Evolutionary conservation across 805 yeast species (phyloP).

Genomic region (Saccharomycopsis sp.): DNA sequence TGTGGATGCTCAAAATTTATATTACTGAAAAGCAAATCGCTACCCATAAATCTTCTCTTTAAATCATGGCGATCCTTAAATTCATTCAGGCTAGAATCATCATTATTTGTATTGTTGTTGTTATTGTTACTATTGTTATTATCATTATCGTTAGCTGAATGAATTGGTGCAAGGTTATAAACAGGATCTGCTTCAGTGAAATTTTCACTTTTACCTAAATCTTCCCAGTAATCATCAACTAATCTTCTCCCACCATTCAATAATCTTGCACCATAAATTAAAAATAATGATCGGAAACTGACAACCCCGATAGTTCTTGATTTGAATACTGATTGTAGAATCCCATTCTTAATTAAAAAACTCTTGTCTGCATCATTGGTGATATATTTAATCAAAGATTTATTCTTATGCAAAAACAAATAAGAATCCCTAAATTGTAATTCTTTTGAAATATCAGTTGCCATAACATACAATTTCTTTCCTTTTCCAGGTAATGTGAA

Average conservation of each 20-base stretch:
- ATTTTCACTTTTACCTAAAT: constrained; percentile 34
- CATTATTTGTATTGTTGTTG: neutral
- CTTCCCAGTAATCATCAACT: constrained; percentile 52
- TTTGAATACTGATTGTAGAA: constrained; percentile 17
- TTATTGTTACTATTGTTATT: neutral
- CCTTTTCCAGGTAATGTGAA: constrained; percentile 22
- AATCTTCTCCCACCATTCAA: constrained; percentile 42
- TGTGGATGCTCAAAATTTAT: neutral
- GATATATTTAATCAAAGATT: constrained; percentile 16
- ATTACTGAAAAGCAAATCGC: too few species aligned
- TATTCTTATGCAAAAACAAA: constrained; percentile 19
- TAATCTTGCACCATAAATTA: constrained; percentile 45
- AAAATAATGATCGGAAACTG: constrained; percentile 39
- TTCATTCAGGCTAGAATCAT: neutral
- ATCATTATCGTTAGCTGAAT: constrained; percentile 1
- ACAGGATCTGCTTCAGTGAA: constrained; percentile 41
- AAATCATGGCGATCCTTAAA: neutral
- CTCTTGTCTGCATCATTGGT: constrained; percentile 19
- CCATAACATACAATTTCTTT: constrained; percentile 18
- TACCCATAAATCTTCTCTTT: neutral
- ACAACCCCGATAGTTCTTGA: constrained; percentile 25
- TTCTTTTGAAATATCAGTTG: constrained; percentile 21
- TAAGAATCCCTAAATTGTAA: constrained; percentile 20
- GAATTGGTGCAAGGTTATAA: constrained; percentile 13
- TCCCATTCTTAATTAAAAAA: constrained; percentile 18